These are phyloP conservation scores for Colletotrichum somersetense DNA, from an alignment of 2,329 filamentous ascomycete genomes.

Conservation along the genomic window DNA sequence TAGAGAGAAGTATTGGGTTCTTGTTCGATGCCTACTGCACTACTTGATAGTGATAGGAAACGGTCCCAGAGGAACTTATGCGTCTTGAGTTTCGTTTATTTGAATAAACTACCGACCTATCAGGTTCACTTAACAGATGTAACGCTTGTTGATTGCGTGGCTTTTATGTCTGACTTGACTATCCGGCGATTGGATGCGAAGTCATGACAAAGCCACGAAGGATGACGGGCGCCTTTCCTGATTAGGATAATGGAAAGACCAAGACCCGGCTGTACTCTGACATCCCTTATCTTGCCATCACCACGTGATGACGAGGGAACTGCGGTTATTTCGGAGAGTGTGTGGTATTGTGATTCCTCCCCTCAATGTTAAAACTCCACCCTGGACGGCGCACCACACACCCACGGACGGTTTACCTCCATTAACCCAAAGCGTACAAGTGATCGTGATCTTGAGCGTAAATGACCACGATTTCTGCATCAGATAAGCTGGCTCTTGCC, in stretches of 20 bases:
- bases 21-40: neutral
- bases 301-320: neutral
- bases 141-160: neutral
- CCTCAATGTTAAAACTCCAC: conserved; percentile 3
- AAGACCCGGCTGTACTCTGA: conserved; percentile 30
- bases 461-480: neutral
- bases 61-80: no score
- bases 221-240: conserved; percentile 26
- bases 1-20: neutral
- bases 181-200: neutral
- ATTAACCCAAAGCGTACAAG: conserved; percentile 29
- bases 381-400: neutral
- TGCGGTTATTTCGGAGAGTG: neutral
- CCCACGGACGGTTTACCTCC: conserved; percentile 3
- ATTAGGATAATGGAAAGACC: conserved; percentile 40
- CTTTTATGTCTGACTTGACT: neutral
- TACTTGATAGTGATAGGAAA: neutral
- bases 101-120: no score
- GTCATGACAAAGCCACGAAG: neutral
- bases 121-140: no score
- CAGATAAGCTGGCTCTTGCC: conserved; percentile 1
- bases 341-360: neutral
- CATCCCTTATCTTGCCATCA: neutral
- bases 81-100: no score
- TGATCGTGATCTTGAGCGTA: neutral